phyloP scores from a whole-genome alignment of 129 eudicot species.

The Kitagawia praeruptora region DNA sequence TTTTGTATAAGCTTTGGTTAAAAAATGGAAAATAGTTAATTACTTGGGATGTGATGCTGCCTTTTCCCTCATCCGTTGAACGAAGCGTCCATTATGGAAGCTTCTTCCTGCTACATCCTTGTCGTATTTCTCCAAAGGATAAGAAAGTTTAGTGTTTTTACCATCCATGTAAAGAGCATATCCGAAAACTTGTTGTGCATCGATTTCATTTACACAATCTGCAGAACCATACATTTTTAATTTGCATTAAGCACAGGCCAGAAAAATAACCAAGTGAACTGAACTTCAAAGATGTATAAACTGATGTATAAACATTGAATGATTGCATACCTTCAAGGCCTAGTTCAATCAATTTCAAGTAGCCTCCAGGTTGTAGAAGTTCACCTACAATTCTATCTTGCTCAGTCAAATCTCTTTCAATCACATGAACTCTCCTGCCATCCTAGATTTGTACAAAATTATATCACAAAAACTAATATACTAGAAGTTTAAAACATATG shows the following conservation, averaged over 20 bases:
- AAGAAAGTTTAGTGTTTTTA: conserved; percentile 52
- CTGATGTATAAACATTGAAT: too few species aligned
- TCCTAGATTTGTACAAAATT: conserved; percentile 31
- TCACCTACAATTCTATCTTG: conserved; percentile 86
- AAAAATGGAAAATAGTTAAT: not conserved
- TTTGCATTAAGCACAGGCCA: not conserved
- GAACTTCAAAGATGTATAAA: not conserved
- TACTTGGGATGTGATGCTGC: conserved; percentile 81
- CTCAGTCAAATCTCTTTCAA: conserved; percentile 68
- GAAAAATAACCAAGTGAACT: not conserved
- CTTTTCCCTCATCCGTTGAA: conserved; percentile 75
- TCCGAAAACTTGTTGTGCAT: conserved; percentile 80
- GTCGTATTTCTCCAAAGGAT: conserved; percentile 74
- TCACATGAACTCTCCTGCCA: conserved; percentile 62
- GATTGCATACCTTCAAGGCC: conserved; percentile 48
- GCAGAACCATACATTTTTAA: conserved; percentile 9
- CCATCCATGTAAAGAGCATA: conserved; percentile 88
- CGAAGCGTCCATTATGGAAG: conserved; percentile 82
- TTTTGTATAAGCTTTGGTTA: not conserved
- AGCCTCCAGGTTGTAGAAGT: conserved; percentile 78
- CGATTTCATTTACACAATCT: conserved; percentile 84
- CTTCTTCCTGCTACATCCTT: conserved; percentile 77
- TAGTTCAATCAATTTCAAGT: conserved; percentile 60
- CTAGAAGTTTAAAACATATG: not conserved
- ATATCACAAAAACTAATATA: not conserved